Conservation (phyloP, 306 rosid genomes). For the Quercus cerris region DNA sequence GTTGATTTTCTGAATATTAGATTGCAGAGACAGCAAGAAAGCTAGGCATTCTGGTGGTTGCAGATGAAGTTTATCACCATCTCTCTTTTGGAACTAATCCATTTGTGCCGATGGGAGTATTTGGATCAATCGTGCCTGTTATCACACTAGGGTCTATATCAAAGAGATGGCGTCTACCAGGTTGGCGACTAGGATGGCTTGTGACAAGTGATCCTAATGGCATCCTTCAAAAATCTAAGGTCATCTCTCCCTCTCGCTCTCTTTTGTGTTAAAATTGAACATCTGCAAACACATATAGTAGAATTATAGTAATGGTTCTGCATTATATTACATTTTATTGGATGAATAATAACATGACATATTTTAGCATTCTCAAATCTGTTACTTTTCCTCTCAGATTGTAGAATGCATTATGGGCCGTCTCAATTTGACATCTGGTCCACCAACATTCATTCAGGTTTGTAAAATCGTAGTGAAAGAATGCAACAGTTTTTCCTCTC, state of each 20-base stretch:
- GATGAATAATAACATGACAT: neutral
- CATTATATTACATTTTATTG: neutral
- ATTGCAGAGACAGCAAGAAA: constrained; percentile 50
- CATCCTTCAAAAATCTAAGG: constrained; percentile 34
- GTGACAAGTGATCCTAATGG: constrained; percentile 31
- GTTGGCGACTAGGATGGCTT: constrained; percentile 56
- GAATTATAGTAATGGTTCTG: neutral
- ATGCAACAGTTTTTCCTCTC: no score
- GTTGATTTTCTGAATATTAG: constrained; percentile 3
- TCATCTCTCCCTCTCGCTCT: constrained; percentile 8
- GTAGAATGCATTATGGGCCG: constrained; percentile 4
- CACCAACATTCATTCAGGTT: constrained; percentile 45
- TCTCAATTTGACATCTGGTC: constrained; percentile 6
- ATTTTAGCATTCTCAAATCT: neutral
- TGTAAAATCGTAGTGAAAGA: neutral
- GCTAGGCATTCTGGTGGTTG: constrained; percentile 36
- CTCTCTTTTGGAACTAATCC: constrained; percentile 33
- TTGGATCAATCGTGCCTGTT: constrained; percentile 42
- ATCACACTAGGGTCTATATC: constrained; percentile 48
- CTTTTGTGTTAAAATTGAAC: neutral
- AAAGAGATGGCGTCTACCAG: constrained; percentile 43
- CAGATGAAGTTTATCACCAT: constrained; percentile 44
- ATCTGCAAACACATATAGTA: neutral
- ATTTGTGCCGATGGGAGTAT: constrained; percentile 39
- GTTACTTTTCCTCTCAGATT: constrained; percentile 1